A percentile compares a stretch with the other conserved stretches of the same genome.
These are phyloP conservation scores for Colletotrichum tofieldiae DNA, from an alignment of 2,329 filamentous ascomycete species.

Conservation along the genomic window DNA sequence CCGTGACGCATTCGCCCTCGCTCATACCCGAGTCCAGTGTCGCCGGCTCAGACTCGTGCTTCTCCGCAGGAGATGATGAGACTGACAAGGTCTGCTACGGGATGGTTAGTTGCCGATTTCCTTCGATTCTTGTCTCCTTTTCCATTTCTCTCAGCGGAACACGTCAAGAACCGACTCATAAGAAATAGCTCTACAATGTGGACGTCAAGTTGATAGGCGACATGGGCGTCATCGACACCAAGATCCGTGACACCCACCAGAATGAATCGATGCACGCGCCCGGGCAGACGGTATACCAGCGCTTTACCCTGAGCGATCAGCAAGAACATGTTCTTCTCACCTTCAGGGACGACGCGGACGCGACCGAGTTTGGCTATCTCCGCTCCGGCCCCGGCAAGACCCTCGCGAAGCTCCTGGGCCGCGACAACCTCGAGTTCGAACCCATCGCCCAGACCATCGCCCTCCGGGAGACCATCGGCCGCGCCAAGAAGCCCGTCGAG, in stretches of 20 bases:
- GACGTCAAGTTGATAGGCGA: constrained; percentile 48
- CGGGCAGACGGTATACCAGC: constrained; percentile 34
- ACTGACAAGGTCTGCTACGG: constrained; percentile 48
- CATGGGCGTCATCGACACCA: constrained; percentile 44
- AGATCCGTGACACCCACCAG: constrained; percentile 40
- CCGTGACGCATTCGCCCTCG: constrained; percentile 32
- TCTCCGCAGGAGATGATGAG: constrained; percentile 33
- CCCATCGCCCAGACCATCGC: constrained; percentile 42
- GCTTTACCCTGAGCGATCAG: constrained; percentile 44
- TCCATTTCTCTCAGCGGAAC: not conserved
- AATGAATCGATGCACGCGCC: not conserved
- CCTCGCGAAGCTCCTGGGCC: constrained; percentile 42
- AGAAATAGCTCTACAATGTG: constrained; percentile 45
- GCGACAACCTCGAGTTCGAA: constrained; percentile 44
- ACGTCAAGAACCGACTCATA: not conserved
- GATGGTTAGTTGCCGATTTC: constrained; percentile 44
- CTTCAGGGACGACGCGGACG: constrained; percentile 47
- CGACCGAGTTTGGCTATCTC: constrained; percentile 46
- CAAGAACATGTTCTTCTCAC: constrained; percentile 45
- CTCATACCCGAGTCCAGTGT: constrained; percentile 19
- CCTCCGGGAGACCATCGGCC: constrained; percentile 47
- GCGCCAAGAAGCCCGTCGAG: constrained; percentile 48
- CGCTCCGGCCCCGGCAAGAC: constrained; percentile 44
- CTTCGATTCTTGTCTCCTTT: too few relatives aligned
- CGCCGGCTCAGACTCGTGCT: constrained; percentile 28